phyloP scores from a whole-genome alignment of 192 early-diverging fungal species.

The Nowakowskiella sp. region DNA sequence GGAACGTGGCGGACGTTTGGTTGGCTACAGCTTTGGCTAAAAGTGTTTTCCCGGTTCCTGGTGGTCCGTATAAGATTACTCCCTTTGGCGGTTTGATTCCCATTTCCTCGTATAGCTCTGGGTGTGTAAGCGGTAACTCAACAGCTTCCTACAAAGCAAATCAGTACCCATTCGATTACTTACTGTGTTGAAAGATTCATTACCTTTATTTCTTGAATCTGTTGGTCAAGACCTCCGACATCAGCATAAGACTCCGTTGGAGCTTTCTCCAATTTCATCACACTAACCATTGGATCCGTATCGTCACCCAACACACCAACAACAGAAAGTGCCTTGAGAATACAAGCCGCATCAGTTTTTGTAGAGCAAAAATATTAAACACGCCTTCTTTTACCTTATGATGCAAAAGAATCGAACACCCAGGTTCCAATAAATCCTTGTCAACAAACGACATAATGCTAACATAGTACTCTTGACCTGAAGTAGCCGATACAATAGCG shows the following conservation, averaged over 20 bases:
- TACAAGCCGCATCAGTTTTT: background rate
- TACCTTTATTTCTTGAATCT: constrained; percentile 90
- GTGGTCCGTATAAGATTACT: constrained; percentile 91
- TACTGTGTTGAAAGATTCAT: constrained; percentile 4
- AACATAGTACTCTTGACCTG: constrained; percentile 96
- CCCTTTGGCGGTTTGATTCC: constrained; percentile 98
- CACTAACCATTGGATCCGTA: constrained; percentile 96
- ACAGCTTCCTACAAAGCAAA: constrained; percentile 67
- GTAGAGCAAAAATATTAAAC: constrained; percentile 15
- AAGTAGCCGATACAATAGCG: constrained; percentile 87
- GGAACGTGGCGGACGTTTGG: constrained; percentile 95
- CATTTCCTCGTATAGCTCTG: constrained; percentile 97
- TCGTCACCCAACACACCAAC: constrained; percentile 95
- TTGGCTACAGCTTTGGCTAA: constrained; percentile 97
- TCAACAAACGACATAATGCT: constrained; percentile 97
- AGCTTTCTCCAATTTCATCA: constrained; percentile 99
- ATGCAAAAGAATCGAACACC: constrained; percentile 90
- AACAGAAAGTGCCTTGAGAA: constrained; percentile 61
- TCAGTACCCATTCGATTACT: background rate
- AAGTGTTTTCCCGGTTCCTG: constrained; percentile 84
- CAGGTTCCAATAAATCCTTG: constrained; percentile 96
- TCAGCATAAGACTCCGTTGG: constrained; percentile 98
- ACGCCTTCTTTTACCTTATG: constrained; percentile 56
- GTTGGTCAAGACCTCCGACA: constrained; percentile 92
- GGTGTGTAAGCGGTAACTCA: constrained; percentile 93